These are phyloP conservation scores for Zasmidium cellare DNA, from an alignment of 2,329 filamentous ascomycete species.

Conservation along the genomic window DNA sequence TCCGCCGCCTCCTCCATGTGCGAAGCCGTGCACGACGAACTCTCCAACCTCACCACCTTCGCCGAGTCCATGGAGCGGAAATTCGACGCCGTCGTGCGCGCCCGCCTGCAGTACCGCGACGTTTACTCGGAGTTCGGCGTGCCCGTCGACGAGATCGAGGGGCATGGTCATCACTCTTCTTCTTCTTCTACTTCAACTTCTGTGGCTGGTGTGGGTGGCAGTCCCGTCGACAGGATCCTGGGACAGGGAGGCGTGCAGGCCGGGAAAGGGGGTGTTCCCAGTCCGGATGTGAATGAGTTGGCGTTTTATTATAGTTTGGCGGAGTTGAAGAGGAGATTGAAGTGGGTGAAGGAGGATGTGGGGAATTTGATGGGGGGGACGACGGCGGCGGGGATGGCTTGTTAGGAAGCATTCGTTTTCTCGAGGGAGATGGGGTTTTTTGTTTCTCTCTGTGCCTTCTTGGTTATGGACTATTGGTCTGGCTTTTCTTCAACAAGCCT, in stretches of 20 bases:
- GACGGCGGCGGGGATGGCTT: not conserved
- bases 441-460: too few relatives aligned
- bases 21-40: conserved; percentile 5
- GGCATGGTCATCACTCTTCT: not conserved
- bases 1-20: not conserved
- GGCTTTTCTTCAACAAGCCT: not conserved
- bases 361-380: conserved; percentile 1
- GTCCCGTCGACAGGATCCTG: not conserved
- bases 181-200: too few relatives aligned
- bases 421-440: too few relatives aligned
- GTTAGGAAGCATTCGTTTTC: too few relatives aligned
- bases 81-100: conserved; percentile 6
- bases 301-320: conserved; percentile 6
- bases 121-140: conserved; percentile 2
- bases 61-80: conserved; percentile 7
- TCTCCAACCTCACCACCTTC: conserved; percentile 6
- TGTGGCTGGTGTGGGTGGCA: too few relatives aligned
- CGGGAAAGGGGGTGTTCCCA: not conserved
- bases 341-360: conserved; percentile 9
- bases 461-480: too few relatives aligned
- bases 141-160: conserved; percentile 1
- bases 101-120: conserved; percentile 4
- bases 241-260: not conserved
- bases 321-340: conserved; percentile 10
- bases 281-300: conserved; percentile 5